Conservation (phyloP, 441 rosid species). For the Eruca vesicaria region DNA sequence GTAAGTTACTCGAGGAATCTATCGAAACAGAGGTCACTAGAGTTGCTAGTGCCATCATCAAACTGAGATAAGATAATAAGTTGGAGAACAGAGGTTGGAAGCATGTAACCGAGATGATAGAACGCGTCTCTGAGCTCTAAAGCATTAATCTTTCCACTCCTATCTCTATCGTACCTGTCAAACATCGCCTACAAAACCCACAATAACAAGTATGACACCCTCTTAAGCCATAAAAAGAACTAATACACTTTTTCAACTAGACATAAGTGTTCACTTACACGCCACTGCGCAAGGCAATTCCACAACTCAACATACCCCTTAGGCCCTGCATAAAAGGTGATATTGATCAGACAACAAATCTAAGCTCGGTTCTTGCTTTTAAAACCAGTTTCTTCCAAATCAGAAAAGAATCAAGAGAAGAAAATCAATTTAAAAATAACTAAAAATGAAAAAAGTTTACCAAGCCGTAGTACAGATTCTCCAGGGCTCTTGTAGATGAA, state of each 20-base stretch:
- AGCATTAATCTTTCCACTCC: slow-evolving; percentile 60
- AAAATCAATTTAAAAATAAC: not conserved
- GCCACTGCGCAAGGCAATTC: slow-evolving; percentile 69
- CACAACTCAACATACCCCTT: slow-evolving; percentile 61
- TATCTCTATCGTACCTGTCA: slow-evolving; percentile 66
- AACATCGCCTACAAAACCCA: slow-evolving; percentile 46
- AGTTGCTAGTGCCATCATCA: slow-evolving; percentile 46
- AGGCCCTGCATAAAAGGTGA: slow-evolving; percentile 42
- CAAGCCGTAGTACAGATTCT: slow-evolving; percentile 44
- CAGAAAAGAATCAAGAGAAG: no score
- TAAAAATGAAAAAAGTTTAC: slow-evolving; percentile 21
- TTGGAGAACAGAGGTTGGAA: slow-evolving; percentile 64
- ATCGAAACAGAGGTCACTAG: slow-evolving; percentile 53
- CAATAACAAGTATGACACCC: not conserved
- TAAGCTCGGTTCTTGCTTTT: no score
- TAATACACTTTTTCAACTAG: not conserved
- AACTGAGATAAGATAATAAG: slow-evolving; percentile 51
- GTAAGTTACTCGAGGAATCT: slow-evolving; percentile 64
- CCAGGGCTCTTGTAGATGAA: slow-evolving; percentile 60
- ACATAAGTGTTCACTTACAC: slow-evolving; percentile 42
- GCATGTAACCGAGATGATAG: slow-evolving; percentile 56
- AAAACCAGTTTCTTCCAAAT: no score
- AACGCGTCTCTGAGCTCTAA: slow-evolving; percentile 64
- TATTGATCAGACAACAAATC: not conserved
- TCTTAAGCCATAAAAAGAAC: not conserved